Conservation (phyloP, 495 filamentous ascomycete genomes). For the Recurvomyces mirabilis region DNA sequence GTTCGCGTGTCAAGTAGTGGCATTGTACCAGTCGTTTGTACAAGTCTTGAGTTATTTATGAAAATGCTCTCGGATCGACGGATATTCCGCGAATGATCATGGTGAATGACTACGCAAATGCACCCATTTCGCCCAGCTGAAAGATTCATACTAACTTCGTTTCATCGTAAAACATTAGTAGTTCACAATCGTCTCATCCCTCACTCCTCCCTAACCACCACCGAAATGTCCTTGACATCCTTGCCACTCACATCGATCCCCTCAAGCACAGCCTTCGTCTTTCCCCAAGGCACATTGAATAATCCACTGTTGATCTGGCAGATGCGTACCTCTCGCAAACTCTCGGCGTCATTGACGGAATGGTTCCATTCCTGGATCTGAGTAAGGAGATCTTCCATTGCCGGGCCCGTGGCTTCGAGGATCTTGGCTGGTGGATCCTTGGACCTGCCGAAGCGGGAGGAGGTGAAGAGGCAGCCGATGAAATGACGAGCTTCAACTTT, state of each 20-base stretch:
- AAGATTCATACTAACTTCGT: too few species aligned
- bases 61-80: too few species aligned
- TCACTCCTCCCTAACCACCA: conserved; percentile 7
- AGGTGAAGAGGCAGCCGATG: conserved; percentile 33
- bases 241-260: conserved; percentile 22
- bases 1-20: too few species aligned
- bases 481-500: conserved; percentile 20
- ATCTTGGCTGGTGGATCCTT: conserved; percentile 26
- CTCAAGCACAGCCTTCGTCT: conserved; percentile 26
- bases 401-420: conserved; percentile 26
- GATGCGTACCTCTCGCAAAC: conserved; percentile 25
- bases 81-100: too few species aligned
- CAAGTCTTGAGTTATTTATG: too few species aligned
- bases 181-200: too few species aligned
- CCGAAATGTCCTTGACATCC: conserved; percentile 12
- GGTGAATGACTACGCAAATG: too few species aligned
- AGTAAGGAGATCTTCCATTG: conserved; percentile 26
- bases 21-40: too few species aligned
- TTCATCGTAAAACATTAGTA: too few species aligned
- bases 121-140: too few species aligned
- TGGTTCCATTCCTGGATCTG: conserved; percentile 17
- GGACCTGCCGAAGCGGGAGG: conserved; percentile 19
- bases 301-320: conserved; percentile 32
- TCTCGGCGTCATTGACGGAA: conserved; percentile 1
- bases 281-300: conserved; percentile 31